These are phyloP conservation scores for Polyplosphaeria fusca DNA, from an alignment of 495 filamentous ascomycete genomes.

Conservation along the genomic window DNA sequence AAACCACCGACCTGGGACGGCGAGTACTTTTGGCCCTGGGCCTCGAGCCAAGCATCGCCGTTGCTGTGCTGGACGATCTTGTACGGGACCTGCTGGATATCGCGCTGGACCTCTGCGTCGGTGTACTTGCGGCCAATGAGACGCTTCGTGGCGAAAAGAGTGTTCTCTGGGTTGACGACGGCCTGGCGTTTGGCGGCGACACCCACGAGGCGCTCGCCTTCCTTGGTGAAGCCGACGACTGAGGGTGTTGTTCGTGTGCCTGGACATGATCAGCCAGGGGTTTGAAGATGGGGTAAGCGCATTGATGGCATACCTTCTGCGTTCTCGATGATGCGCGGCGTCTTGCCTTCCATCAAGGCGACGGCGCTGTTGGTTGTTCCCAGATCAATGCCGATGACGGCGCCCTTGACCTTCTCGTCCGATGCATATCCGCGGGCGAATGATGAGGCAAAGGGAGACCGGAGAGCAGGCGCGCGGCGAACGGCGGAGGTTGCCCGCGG, in stretches of 20 bases:
- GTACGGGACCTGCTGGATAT: constrained; percentile 97
- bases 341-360: constrained; percentile 95
- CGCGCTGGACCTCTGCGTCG: constrained; percentile 92
- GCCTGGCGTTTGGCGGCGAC: constrained; percentile 98
- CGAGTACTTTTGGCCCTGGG: constrained; percentile 94
- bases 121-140: constrained; percentile 98
- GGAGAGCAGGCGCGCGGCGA: constrained; percentile 52
- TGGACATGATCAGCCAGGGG: no score
- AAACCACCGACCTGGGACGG: constrained; percentile 98
- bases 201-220: constrained; percentile 96
- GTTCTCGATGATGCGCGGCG: constrained; percentile 96
- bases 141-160: constrained; percentile 98
- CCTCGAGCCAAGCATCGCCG: constrained; percentile 96
- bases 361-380: constrained; percentile 99
- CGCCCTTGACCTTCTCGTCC: constrained; percentile 83
- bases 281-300: constrained; percentile 28
- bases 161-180: constrained; percentile 99
- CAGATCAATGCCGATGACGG: constrained; percentile 98
- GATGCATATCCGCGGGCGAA: constrained; percentile 75
- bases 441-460: constrained; percentile 53
- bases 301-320: constrained; percentile 70
- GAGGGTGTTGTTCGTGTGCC: constrained; percentile 96
- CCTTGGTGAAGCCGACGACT: constrained; percentile 93
- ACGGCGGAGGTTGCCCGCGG: constrained; percentile 61
- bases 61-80: constrained; percentile 99